phyloP scores from a whole-genome alignment of 2,329 filamentous ascomycete species.

The Fusarium beomiforme region DNA sequence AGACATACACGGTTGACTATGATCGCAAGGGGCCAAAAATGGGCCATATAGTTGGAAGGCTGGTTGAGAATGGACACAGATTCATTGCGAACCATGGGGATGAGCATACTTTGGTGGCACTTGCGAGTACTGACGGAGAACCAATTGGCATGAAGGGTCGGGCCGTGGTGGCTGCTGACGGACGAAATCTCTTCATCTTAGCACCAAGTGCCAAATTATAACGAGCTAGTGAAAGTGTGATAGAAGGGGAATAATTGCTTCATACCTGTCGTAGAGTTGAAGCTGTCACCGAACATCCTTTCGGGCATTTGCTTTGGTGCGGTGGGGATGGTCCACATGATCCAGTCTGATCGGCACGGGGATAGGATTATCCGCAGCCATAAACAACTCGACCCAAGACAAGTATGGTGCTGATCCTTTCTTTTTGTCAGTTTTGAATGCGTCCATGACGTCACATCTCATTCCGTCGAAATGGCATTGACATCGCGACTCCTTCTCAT shows the following conservation, averaged over 20 bases:
- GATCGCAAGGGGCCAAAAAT: slow-evolving; percentile 31
- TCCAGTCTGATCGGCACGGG: not conserved
- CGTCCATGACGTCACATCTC: slow-evolving; percentile 23
- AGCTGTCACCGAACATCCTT: not conserved
- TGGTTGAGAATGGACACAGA: slow-evolving; percentile 31
- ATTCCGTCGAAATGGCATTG: slow-evolving; percentile 25
- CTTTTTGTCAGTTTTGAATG: not conserved
- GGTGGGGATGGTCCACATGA: not conserved
- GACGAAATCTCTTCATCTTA: not conserved
- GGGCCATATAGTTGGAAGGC: slow-evolving; percentile 38
- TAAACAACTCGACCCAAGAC: not conserved
- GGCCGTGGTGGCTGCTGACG: not conserved
- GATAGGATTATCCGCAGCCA: not conserved
- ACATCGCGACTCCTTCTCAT: slow-evolving; percentile 28
- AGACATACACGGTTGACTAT: slow-evolving; percentile 49
- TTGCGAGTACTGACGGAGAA: slow-evolving; percentile 20
- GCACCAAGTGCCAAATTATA: not conserved
- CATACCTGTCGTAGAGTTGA: accelerated
- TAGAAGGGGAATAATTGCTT: too few relatives aligned
- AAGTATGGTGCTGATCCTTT: not conserved
- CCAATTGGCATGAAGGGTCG: slow-evolving; percentile 28
- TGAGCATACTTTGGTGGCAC: slow-evolving; percentile 18
- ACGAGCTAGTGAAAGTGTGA: accelerated
- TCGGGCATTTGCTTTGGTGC: not conserved
- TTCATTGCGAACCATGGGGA: slow-evolving; percentile 45